Evolutionary conservation across 2,329 filamentous ascomycete species (phyloP).

Genomic region (Colletotrichum sojae): DNA sequence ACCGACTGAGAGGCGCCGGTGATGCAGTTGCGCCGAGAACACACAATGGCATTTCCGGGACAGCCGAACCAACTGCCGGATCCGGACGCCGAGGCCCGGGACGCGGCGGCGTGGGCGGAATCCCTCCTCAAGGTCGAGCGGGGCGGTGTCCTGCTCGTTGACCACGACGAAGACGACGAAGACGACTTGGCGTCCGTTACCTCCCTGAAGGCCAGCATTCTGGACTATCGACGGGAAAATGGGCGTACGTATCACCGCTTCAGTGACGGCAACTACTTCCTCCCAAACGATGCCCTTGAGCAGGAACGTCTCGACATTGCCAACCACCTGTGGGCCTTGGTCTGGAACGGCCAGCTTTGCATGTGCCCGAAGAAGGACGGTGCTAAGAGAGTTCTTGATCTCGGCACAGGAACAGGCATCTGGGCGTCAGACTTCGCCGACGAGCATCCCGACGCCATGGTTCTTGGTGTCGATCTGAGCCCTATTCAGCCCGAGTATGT

Average conservation of each 20-base stretch:
- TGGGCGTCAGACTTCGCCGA: constrained; percentile 40
- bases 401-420: constrained; percentile 36
- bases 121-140: constrained; percentile 2
- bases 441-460: constrained; percentile 11
- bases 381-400: constrained; percentile 43
- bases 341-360: constrained; percentile 49
- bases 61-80: constrained; percentile 2
- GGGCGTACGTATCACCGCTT: constrained; percentile 40
- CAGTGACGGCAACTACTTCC: constrained; percentile 47
- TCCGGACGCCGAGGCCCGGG: background rate
- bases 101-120: background rate
- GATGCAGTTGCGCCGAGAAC: constrained; percentile 1
- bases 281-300: constrained; percentile 45
- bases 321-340: constrained; percentile 52
- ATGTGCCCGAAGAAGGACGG: constrained; percentile 44
- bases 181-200: constrained; percentile 14
- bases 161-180: constrained; percentile 3
- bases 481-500: constrained; percentile 53
- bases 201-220: constrained; percentile 37
- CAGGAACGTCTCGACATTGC: constrained; percentile 49
- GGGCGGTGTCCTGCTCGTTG: background rate
- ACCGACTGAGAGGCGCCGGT: constrained; percentile 5
- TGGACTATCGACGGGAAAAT: constrained; percentile 37
- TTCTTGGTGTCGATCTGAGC: constrained; percentile 50
- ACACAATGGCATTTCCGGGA: constrained; percentile 14